These are phyloP conservation scores for Aureobasidium sp. DNA, from an alignment of 2,329 filamentous ascomycete genomes.

Conservation along the genomic window DNA sequence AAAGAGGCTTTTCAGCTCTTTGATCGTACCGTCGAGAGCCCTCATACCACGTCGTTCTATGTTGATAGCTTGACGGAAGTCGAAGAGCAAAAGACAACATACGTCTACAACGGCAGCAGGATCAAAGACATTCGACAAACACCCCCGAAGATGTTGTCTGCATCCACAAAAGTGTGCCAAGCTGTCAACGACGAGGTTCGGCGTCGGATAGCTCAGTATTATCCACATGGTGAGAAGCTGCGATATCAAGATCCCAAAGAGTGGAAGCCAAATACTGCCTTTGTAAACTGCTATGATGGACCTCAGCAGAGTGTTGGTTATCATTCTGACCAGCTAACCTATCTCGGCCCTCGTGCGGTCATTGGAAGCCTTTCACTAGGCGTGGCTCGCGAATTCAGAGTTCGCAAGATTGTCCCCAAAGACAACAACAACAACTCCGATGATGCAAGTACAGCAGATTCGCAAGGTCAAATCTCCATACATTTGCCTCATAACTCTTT, in stretches of 20 bases:
- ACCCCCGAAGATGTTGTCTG: slow-evolving; percentile 64
- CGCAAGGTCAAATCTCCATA: slow-evolving; percentile 80
- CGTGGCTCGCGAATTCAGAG: slow-evolving; percentile 86
- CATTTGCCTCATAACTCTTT: slow-evolving; percentile 92
- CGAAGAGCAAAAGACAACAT: slow-evolving; percentile 65
- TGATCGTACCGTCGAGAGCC: slow-evolving; percentile 75
- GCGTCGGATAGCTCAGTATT: slow-evolving; percentile 59
- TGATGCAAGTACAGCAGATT: slow-evolving; percentile 44
- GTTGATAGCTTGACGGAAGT: slow-evolving; percentile 68
- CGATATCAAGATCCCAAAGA: slow-evolving; percentile 63
- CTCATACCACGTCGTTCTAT: slow-evolving; percentile 78
- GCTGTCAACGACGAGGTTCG: slow-evolving; percentile 74
- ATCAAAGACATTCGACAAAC: slow-evolving; percentile 70
- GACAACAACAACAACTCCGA: slow-evolving; percentile 41
- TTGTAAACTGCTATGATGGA: slow-evolving; percentile 90
- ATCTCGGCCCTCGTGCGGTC: slow-evolving; percentile 77
- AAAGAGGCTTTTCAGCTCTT: slow-evolving; percentile 76
- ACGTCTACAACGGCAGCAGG: slow-evolving; percentile 74
- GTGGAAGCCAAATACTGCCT: slow-evolving; percentile 84
- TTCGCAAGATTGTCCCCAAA: slow-evolving; percentile 63
- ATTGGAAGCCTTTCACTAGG: slow-evolving; percentile 89
- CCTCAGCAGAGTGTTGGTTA: slow-evolving; percentile 78
- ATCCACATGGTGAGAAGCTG: slow-evolving; percentile 65
- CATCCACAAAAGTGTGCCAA: slow-evolving; percentile 62
- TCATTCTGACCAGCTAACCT: slow-evolving; percentile 88